Evolutionary conservation across 441 rosid species (phyloP), one percentile per base, ranked within the genome.

Genomic region (Gossypium lobatum): DNA sequence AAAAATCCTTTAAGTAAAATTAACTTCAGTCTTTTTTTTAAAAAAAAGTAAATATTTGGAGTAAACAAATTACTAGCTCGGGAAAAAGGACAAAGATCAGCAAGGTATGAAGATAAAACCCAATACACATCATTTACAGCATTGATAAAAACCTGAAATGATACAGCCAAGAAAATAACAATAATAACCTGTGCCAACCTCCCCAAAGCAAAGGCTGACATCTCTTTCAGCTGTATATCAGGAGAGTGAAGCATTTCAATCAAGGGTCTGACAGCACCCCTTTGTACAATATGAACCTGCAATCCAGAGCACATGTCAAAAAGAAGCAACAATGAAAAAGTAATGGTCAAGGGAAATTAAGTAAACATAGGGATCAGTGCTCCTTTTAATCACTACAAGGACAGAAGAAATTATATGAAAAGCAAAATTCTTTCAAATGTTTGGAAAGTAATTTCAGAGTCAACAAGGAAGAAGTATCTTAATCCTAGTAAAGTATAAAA

Each of bases 171-270:
- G 52, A 42, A 28, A 64, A 74, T 59, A n/a, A 25, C 54, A 61
- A 74, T 71, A 77, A 71, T 77, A 74, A 93, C 99, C 99, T 93
- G 99, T 14, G 99, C 98, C 91, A 95, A 82, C 81, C 99, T 88
- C 87, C 99, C 99, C 82, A 95, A 81, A 73, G 99, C 98, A 87
- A 95, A 95, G 70, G 99, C 98, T 9, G 99, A 95, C 98, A 95
- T 95, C 87, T 95, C 98, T 82, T 90, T 90, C 81, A 95, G 82
- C 81, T 95, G 99, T 21, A 91, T 85, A 77, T 95, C 98, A 0
- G 84, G 72, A 31, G 98, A 89, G 78, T 90, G 96, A 69, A 95
- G 96, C 99, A 95, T 93, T 61, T 91, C 98, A 50, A 95, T 91
- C 76, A 95, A 83, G 75, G 99, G 99, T 72, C 83, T 86, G 45